A percentile compares a stretch with the other conserved stretches of the same genome.
These are phyloP conservation scores for Veloporphyrellus conicus DNA, from an alignment of 1,284 basidiomycete genomes.

Conservation along the genomic window DNA sequence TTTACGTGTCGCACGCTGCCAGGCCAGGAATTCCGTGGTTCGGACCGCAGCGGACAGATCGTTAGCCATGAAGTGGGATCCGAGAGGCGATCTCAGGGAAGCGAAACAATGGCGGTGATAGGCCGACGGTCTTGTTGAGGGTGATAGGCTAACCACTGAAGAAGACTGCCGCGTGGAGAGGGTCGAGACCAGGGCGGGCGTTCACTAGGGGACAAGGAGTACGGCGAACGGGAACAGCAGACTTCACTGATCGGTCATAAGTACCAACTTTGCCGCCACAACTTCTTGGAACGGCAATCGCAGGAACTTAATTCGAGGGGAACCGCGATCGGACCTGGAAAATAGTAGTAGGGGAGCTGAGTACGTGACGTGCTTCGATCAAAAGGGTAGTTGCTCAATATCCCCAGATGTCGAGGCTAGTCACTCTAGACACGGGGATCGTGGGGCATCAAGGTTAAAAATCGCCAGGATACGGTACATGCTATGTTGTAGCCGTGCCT, in stretches of 20 bases:
- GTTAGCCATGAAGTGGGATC: conserved; percentile 6
- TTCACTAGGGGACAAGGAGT: too few relatives aligned
- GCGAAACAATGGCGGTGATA: conserved; percentile 29
- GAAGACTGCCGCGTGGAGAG: conserved; percentile 23
- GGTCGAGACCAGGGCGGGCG: conserved; percentile 18
- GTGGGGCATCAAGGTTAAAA: conserved; percentile 5
- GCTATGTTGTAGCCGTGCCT: conserved; percentile 1
- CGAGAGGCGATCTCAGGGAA: conserved; percentile 18
- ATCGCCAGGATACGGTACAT: background rate
- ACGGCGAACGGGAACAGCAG: conserved; percentile 3
- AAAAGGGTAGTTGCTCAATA: conserved; percentile 3
- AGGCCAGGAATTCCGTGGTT: conserved; percentile 7
- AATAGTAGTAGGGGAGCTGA: background rate
- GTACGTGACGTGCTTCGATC: conserved; percentile 14
- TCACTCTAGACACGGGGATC: conserved; percentile 12
- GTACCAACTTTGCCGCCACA: background rate
- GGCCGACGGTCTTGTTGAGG: conserved; percentile 15
- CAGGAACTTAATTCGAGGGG: conserved; percentile 6
- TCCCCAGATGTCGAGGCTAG: conserved; percentile 1
- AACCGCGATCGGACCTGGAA: conserved; percentile 9
- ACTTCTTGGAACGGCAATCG: conserved; percentile 11
- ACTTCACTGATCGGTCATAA: conserved; percentile 12
- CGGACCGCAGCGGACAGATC: conserved; percentile 12
- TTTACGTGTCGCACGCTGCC: conserved; percentile 28
- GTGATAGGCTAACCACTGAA: conserved; percentile 11